Base-by-base conservation (phyloP, 768 basidiomycete genomes). In the Phaeotremella fagi region DNA sequence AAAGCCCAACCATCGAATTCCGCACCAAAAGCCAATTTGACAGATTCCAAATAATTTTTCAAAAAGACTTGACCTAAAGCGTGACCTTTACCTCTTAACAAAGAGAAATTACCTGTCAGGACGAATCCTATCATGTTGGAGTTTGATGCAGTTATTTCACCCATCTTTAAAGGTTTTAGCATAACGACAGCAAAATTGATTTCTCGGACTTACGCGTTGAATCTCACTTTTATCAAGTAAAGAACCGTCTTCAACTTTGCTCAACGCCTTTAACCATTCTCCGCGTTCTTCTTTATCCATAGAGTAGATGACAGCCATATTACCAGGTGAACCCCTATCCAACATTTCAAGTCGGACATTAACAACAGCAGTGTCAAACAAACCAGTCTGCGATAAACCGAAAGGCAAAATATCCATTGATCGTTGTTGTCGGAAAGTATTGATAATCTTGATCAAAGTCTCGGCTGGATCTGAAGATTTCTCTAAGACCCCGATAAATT, bases 21-120 rank as follows among this genome's bases (percentile, higher is more conserved):
- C 6, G 15, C 24, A 22, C 36, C 41, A 23, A 7, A 36, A 28
- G 2, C 36, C 20, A 45, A 15, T 24, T 22, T 14, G 28, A 53
- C 3, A 5, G 45, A 22, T 6, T 50, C 45, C 22, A 59, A 9
- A 38, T 59, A 27, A 20, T 22, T 23, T 25, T 4, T 24, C 18
- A 91, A 67, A 2, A 87, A 77, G 16, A 97, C 74, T 0, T 84
- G 82, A 16, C 84, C 94, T 12, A 95, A 78, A 2, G 82, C 91
- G 62, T 82, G 82, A 0, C 88, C 90, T 54, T 81, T 76, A 0
- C 92, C 92, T 25, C 83, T 80, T 0, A 83, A 79, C 6, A 97
- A 79, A 1, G 91, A 92, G 68, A 81, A 86, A 55, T 83, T 84
- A 0, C 91, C 92, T 2, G 87, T 85, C 0, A 90, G 89, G 18